Base-by-base conservation (phyloP, 1,139 yeast species). In the Saccharomyces hybrid region DNA sequence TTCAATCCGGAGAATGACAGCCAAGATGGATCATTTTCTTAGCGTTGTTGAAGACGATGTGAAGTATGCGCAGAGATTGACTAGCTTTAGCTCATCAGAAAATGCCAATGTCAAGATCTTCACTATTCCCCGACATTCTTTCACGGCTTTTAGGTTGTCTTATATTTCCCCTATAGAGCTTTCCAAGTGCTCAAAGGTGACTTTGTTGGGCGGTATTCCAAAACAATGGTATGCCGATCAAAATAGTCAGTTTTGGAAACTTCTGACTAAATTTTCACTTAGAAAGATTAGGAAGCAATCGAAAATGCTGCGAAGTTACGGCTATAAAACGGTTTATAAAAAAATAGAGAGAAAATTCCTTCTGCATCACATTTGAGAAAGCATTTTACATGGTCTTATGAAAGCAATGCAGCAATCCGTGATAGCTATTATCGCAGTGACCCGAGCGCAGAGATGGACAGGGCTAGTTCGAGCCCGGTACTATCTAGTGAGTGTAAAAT, bases 191-290 rank as follows among this genome's bases (percentile, higher is more conserved):
- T 61, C 64, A 0, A 72, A 77, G 50, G 76, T 80, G 5, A 65
- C 80, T 1, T 71, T 87, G 24, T 64, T 89, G 2, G 96, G 96
- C 0, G 77, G 79, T 0, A 69, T 85, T 1, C 95, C 96, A 0
- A 70, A 72, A 21, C 72, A 80, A 19, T 88, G 95, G 95, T 67
- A 77, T 48, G 66, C 73, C 27, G 75, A 71, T 54, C 75, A 70
- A 51, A 65, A 61, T 49, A 59, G 52, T 48, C 50, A 56, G 4
- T 46, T 68, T 21, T 47, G 64, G 58, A 59, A 58, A 49, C 52
- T 58, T 3, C 50, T 62, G 50, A 54, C 61, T 5, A 61, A 59
- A 31, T 50, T 61, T 64, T 69, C 65, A 42, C 68, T 55, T 55
- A 65, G 64, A 62, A 61, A 62, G 60, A 41, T 58, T 19, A 53